Evolutionary conservation across 495 filamentous ascomycete species (phyloP).

Genomic region (Penicillium lagena): DNA sequence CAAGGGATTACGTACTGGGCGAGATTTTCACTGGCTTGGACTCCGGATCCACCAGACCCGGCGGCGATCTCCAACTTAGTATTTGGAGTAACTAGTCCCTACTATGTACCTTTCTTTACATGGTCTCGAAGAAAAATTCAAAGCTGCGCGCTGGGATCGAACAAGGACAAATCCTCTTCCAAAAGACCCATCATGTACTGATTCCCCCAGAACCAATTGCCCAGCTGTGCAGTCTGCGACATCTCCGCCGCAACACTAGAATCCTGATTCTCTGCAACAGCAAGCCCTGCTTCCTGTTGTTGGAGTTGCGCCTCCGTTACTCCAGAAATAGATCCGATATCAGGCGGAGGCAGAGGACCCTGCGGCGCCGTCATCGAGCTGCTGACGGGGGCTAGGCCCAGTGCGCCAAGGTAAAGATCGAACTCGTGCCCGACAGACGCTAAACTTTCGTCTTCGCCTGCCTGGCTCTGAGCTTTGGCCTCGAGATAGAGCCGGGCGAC

Average conservation of each 20-base stretch:
- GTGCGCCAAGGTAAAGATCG: conserved; percentile 56
- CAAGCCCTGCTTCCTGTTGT: conserved; percentile 6
- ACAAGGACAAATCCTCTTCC: conserved; percentile 52
- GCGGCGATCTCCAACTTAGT: neutral
- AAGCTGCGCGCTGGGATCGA: conserved; percentile 35
- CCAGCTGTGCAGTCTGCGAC: conserved; percentile 43
- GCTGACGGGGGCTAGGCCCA: conserved; percentile 51
- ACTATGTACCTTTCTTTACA: no score
- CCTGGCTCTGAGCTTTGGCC: conserved; percentile 43
- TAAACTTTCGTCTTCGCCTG: conserved; percentile 34
- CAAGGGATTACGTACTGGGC: conserved; percentile 20
- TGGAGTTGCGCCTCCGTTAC: neutral
- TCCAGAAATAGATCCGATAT: no score
- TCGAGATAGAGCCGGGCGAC: conserved; percentile 59
- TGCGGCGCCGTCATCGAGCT: neutral
- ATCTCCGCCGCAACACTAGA: conserved; percentile 2
- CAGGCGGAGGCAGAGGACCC: no score
- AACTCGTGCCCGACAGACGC: conserved; percentile 52
- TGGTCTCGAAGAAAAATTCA: neutral
- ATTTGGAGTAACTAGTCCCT: no score
- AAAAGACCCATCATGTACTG: conserved; percentile 58
- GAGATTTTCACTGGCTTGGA: conserved; percentile 6
- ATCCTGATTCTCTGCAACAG: neutral
- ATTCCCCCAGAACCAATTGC: conserved; percentile 64
- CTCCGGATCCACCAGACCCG: neutral